Evolutionary conservation across 257 asterid genomes (phyloP).

Genomic region (Avicennia marina): DNA sequence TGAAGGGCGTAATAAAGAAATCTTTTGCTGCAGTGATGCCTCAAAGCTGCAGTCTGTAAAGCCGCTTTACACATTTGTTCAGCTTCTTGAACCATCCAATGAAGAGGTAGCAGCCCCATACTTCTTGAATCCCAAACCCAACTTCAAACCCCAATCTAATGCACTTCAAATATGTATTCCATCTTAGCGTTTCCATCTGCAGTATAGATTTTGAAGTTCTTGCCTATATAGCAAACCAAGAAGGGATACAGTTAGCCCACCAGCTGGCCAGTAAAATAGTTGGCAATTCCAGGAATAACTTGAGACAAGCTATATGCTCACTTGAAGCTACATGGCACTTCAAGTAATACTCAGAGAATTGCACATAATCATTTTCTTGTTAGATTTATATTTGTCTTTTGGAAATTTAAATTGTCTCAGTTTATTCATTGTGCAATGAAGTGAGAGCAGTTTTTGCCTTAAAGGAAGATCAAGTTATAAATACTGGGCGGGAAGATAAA

Average conservation of each 20-base stretch:
- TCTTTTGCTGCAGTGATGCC: constrained; percentile 80
- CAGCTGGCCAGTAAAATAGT: constrained; percentile 56
- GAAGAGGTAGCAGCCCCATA: constrained; percentile 45
- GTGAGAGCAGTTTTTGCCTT: constrained; percentile 3
- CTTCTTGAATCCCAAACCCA: no score
- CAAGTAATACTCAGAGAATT: no score
- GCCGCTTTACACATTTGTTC: constrained; percentile 56
- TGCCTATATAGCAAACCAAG: constrained; percentile 59
- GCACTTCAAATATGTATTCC: no score
- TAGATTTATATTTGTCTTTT: no score
- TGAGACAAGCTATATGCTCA: constrained; percentile 83
- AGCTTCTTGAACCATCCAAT: constrained; percentile 67
- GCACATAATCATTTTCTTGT: no score
- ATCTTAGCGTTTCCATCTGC: no score
- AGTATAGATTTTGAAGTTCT: constrained; percentile 54
- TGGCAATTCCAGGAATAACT: constrained; percentile 58
- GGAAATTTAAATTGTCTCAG: no score
- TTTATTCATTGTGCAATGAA: no score
- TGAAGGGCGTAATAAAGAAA: constrained; percentile 52
- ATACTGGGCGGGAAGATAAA: constrained; percentile 83
- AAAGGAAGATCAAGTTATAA: constrained; percentile 56
- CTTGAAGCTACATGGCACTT: constrained; percentile 78
- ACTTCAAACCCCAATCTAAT: no score
- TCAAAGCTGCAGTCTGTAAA: constrained; percentile 55
- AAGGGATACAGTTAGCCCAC: constrained; percentile 50